Percentiles rank a stretch among this genome's conserved stretches.
Evolutionary conservation across 1,284 basidiomycete species (phyloP).

Genomic region (Dichomitus squalens): DNA sequence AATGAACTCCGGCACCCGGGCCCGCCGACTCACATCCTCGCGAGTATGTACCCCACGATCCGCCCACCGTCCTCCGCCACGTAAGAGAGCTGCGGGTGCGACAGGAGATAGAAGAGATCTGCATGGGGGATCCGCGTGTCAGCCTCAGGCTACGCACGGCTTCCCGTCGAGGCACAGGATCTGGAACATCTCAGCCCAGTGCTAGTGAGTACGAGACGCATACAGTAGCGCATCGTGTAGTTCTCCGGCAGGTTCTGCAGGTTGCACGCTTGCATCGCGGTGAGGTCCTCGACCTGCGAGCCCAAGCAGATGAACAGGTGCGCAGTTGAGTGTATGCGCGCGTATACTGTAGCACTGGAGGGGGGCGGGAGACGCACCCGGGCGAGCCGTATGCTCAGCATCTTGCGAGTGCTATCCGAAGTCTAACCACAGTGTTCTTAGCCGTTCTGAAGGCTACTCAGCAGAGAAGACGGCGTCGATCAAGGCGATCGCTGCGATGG

Average conservation of each 20-base stretch:
- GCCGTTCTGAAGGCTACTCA: not conserved
- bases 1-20: not conserved
- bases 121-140: conserved; percentile 44
- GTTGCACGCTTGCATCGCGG: conserved; percentile 93
- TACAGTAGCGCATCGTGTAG: conserved; percentile 87
- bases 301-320: not conserved
- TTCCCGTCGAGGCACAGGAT: not conserved
- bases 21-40: conserved; percentile 78
- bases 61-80: conserved; percentile 91
- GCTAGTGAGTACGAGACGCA: too few species aligned
- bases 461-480: too few species aligned
- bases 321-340: not conserved
- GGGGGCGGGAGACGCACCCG: conserved; percentile 40
- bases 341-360: not conserved
- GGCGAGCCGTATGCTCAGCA: conserved; percentile 58
- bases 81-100: conserved; percentile 93
- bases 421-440: too few species aligned
- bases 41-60: conserved; percentile 93
- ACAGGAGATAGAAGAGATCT: conserved; percentile 90
- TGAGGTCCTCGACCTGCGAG: conserved; percentile 64
- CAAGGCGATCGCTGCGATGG: too few species aligned
- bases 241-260: conserved; percentile 88
- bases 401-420: too few species aligned
- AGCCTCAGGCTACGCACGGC: not conserved
- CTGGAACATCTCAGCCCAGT: too few species aligned